Percentiles rank a stretch among this genome's conserved stretches.
Evolutionary conservation across 2,329 filamentous ascomycete genomes (phyloP).

Genomic region (Aspergillus carbonarius): DNA sequence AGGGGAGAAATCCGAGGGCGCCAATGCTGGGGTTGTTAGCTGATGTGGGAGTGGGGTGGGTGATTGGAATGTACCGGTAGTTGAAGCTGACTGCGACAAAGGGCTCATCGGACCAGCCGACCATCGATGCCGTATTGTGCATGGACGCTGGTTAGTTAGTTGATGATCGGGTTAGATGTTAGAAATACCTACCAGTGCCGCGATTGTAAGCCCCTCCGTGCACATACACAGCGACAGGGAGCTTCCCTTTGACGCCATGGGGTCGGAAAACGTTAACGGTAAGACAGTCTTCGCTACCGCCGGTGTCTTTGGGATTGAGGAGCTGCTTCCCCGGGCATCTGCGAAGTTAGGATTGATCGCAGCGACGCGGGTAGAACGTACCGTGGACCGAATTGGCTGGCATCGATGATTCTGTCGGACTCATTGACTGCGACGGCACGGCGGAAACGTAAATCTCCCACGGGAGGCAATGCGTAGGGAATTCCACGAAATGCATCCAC

Average conservation of each 20-base stretch:
- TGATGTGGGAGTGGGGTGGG: too few relatives aligned
- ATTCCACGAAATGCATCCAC: slow-evolving; percentile 42
- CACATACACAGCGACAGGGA: slow-evolving; percentile 44
- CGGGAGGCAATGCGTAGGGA: slow-evolving; percentile 10
- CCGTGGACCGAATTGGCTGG: slow-evolving; percentile 6
- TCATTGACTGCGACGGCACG: slow-evolving; percentile 28
- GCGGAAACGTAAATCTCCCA: slow-evolving; percentile 11
- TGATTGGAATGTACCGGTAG: slow-evolving; percentile 31
- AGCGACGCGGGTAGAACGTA: slow-evolving; percentile 49
- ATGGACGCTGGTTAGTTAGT: slow-evolving; percentile 21
- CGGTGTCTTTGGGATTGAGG: slow-evolving; percentile 52
- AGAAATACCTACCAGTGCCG: slow-evolving; percentile 21
- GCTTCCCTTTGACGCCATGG: slow-evolving; percentile 19
- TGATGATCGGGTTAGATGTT: slow-evolving; percentile 23
- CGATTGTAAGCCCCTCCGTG: slow-evolving; percentile 43
- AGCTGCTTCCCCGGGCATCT: slow-evolving; percentile 45
- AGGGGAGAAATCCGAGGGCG: slow-evolving; percentile 59
- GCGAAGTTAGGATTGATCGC: slow-evolving; percentile 13
- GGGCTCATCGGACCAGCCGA: slow-evolving; percentile 52
- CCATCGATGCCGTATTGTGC: slow-evolving; percentile 62
- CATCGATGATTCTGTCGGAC: slow-evolving; percentile 4
- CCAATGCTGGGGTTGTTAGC: slow-evolving; percentile 31
- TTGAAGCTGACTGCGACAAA: slow-evolving; percentile 49
- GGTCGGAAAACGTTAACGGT: slow-evolving; percentile 44
- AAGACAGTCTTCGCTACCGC: slow-evolving; percentile 47